These are phyloP conservation scores for Diaporthe citrichinensis DNA, from an alignment of 2,329 filamentous ascomycete species.

Conservation along the genomic window DNA sequence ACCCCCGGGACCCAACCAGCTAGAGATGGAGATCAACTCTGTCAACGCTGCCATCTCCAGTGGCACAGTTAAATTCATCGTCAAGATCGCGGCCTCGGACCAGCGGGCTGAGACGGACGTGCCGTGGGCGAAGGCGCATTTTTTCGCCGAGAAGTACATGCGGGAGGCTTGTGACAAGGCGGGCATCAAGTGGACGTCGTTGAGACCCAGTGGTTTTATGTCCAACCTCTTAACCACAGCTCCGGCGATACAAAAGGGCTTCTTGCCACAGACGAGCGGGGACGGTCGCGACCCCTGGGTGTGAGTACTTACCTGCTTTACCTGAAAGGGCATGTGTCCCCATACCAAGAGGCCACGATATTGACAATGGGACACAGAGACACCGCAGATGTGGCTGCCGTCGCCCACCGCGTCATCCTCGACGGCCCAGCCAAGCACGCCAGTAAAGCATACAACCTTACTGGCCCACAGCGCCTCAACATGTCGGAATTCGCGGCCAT, in stretches of 20 bases:
- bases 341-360: background rate
- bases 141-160: conserved; percentile 21
- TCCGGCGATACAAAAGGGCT: conserved; percentile 15
- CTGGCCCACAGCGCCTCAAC: conserved; percentile 24
- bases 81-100: conserved; percentile 32
- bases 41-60: conserved; percentile 30
- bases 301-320: conserved; percentile 7
- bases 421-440: conserved; percentile 27
- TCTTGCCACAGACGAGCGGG: conserved; percentile 32
- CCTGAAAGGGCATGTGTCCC: background rate
- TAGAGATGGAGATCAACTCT: background rate
- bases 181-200: conserved; percentile 10
- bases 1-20: background rate
- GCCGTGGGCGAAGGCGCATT: conserved; percentile 27
- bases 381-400: conserved; percentile 27
- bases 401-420: conserved; percentile 24
- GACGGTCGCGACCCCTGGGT: conserved; percentile 17
- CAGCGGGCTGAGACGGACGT: conserved; percentile 9
- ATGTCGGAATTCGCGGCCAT: conserved; percentile 25
- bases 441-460: conserved; percentile 6
- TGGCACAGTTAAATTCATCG: conserved; percentile 6
- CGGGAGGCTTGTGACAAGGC: conserved; percentile 4
- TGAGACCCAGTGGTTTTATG: conserved; percentile 30
- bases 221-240: conserved; percentile 5
- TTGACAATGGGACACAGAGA: background rate